A percentile compares a stretch with the other conserved stretches of the same genome.
phyloP scores from a whole-genome alignment of 768 basidiomycete species.

The Cystofilobasidium macerans region DNA sequence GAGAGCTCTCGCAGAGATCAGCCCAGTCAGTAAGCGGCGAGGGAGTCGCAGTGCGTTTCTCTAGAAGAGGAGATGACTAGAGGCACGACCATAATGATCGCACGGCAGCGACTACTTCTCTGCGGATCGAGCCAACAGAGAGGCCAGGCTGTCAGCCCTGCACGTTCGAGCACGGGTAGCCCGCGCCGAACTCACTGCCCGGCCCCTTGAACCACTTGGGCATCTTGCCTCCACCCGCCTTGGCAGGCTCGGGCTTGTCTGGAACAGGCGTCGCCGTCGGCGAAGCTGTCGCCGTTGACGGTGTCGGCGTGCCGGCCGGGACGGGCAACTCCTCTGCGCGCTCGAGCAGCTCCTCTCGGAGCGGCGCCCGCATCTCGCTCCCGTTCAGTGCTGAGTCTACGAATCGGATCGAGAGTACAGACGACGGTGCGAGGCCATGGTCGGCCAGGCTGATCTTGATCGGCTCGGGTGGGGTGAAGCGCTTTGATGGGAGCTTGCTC shows the following conservation, averaged over 20 bases:
- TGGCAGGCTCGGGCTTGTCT: background rate
- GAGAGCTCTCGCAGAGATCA: too few relatives aligned
- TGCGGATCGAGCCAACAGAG: too few relatives aligned
- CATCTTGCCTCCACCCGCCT: constrained; percentile 16
- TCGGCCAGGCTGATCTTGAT: constrained; percentile 5
- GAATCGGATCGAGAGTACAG: constrained; percentile 19
- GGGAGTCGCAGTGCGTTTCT: too few relatives aligned
- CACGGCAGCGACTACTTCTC: too few relatives aligned
- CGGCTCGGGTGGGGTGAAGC: constrained; percentile 1
- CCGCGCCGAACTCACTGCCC: constrained; percentile 21
- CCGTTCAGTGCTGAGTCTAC: constrained; percentile 9
- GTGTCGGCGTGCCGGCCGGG: background rate
- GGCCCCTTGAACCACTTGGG: constrained; percentile 23
- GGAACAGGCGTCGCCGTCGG: background rate
- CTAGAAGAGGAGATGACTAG: too few relatives aligned
- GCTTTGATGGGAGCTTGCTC: background rate
- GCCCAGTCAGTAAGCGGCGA: too few relatives aligned
- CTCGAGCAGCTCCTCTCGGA: constrained; percentile 7
- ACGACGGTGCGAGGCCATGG: constrained; percentile 16
- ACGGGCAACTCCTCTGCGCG: constrained; percentile 16
- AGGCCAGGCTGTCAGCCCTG: too few relatives aligned
- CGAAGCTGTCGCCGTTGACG: background rate
- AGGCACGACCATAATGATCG: too few relatives aligned
- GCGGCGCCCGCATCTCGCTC: constrained; percentile 1
- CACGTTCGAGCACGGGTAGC: too few relatives aligned